phyloP scores from a whole-genome alignment of 1,284 basidiomycete genomes.

The Ganoderma sinense region DNA sequence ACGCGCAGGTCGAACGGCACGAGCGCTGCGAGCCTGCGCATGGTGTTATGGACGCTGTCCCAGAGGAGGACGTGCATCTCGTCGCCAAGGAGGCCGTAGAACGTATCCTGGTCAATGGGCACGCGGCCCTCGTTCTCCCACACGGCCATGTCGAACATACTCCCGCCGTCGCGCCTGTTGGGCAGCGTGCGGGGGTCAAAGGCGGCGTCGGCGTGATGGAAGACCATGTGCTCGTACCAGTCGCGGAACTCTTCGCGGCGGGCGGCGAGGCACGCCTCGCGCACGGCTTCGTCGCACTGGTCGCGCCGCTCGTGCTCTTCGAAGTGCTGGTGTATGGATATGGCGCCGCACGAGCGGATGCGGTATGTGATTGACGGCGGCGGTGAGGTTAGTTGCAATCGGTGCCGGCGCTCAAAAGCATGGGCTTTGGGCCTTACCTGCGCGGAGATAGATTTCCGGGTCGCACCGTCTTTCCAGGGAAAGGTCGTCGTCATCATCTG shows the following conservation, averaged over 20 bases:
- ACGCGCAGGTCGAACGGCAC: neutral
- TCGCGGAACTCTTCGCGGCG: neutral
- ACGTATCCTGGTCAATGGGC: neutral
- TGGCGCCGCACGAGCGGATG: neutral
- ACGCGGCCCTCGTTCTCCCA: neutral
- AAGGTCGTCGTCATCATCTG: neutral
- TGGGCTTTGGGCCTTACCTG: neutral
- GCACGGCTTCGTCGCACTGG: neutral
- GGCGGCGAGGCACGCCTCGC: neutral
- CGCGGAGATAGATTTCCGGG: neutral
- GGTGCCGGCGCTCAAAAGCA: too few relatives aligned
- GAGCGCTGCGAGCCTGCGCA: neutral
- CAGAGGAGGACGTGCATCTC: neutral
- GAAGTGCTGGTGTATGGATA: neutral
- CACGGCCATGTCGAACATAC: neutral
- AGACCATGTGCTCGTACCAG: neutral
- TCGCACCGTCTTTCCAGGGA: neutral
- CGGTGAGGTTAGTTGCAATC: too few relatives aligned
- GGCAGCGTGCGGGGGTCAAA: neutral
- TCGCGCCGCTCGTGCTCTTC: neutral
- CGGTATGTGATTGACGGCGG: too few relatives aligned
- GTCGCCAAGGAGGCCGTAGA: neutral
- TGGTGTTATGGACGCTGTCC: neutral
- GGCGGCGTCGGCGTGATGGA: neutral
- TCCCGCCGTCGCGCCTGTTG: neutral